Conservation (phyloP, 495 filamentous ascomycete species). For the Penicillium paradoxum region DNA sequence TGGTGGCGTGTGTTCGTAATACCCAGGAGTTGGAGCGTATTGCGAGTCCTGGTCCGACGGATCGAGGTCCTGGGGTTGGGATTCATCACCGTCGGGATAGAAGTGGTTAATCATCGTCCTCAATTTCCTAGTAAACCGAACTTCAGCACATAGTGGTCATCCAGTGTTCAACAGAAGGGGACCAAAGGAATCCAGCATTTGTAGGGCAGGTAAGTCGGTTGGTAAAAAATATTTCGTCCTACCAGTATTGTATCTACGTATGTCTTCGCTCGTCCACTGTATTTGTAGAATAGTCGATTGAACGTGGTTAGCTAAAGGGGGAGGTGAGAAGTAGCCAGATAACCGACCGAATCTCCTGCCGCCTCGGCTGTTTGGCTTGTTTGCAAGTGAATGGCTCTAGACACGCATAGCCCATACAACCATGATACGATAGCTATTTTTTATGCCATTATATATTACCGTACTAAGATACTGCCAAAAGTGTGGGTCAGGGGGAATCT, state of each 20-base stretch:
- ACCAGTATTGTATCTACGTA: too few relatives aligned
- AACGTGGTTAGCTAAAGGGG: too few relatives aligned
- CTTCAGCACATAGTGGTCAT: slow-evolving; percentile 1
- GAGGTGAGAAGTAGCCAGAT: too few relatives aligned
- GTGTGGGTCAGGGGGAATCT: slow-evolving; percentile 11
- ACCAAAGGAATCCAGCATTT: too few relatives aligned
- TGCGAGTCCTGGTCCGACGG: slow-evolving; percentile 4
- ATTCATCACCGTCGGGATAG: background rate
- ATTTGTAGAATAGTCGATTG: too few relatives aligned
- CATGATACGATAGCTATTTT: slow-evolving; percentile 10
- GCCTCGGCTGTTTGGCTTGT: too few relatives aligned
- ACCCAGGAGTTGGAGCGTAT: slow-evolving; percentile 16
- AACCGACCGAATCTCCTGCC: too few relatives aligned
- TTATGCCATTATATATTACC: slow-evolving; percentile 9
- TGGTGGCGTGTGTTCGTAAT: slow-evolving; percentile 3
- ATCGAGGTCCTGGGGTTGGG: background rate
- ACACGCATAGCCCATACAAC: background rate
- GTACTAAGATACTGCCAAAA: slow-evolving; percentile 7
- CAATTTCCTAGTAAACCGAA: background rate
- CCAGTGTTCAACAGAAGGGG: background rate
- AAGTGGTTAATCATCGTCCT: background rate
- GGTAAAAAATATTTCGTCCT: too few relatives aligned
- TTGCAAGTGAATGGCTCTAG: too few relatives aligned
- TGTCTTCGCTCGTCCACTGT: too few relatives aligned
- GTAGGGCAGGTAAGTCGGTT: too few relatives aligned